These are phyloP conservation scores for Pittosporum tobira DNA, from an alignment of 129 eudicot genomes.

Conservation along the genomic window DNA sequence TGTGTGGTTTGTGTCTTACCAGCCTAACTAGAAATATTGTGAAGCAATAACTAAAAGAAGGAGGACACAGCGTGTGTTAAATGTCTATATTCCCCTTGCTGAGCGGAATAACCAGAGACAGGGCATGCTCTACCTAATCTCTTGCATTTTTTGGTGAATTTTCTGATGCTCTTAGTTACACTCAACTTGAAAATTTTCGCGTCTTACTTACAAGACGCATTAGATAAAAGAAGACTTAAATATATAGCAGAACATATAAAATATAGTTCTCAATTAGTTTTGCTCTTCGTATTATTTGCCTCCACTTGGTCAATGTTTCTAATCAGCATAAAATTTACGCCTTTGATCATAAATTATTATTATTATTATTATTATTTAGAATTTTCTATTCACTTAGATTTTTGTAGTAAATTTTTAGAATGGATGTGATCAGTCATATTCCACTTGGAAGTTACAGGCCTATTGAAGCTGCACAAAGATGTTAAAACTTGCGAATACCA, in stretches of 20 bases:
- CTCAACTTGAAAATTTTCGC: not conserved
- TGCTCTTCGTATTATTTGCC: too few relatives aligned
- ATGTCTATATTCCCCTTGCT: not conserved
- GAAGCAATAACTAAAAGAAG: not conserved
- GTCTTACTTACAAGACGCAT: not conserved
- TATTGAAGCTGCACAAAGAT: slow-evolving; percentile 39
- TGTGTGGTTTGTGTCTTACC: not conserved
- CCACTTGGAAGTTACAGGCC: slow-evolving; percentile 21
- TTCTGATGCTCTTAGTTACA: too few relatives aligned
- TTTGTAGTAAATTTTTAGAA: not conserved
- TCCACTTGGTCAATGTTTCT: too few relatives aligned
- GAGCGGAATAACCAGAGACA: not conserved
- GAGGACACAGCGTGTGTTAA: not conserved
- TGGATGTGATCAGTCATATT: not conserved
- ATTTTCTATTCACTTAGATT: not conserved
- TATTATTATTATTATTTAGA: too few relatives aligned
- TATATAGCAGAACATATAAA: too few relatives aligned
- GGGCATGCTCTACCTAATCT: not conserved
- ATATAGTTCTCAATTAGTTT: too few relatives aligned
- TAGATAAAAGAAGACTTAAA: not conserved
- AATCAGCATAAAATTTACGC: too few relatives aligned
- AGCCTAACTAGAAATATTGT: too few relatives aligned
- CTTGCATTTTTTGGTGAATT: not conserved
- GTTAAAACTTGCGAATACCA: slow-evolving; percentile 53
- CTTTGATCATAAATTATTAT: too few relatives aligned